A percentile compares a stretch with the other conserved stretches of the same genome.
Evolutionary conservation across 179 eudicot species (phyloP).

Genomic region (Beta lomatogona): DNA sequence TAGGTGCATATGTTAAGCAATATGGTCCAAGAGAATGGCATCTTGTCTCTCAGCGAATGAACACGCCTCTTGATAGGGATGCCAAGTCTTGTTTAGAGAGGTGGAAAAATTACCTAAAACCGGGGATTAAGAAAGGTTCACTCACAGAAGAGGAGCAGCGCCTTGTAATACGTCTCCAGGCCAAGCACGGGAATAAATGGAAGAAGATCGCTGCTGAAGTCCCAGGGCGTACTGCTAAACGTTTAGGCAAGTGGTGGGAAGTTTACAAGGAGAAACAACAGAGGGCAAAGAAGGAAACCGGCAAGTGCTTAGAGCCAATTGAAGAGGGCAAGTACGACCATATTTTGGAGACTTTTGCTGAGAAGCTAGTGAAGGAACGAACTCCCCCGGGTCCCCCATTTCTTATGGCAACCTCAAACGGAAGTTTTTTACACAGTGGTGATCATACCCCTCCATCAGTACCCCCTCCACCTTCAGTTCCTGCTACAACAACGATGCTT

Average conservation of each 20-base stretch:
- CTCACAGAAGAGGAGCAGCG: slow-evolving; percentile 63
- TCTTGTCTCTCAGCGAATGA: slow-evolving; percentile 71
- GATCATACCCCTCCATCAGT: slow-evolving; percentile 41
- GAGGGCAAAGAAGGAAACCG: slow-evolving; percentile 59
- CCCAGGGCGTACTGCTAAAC: slow-evolving; percentile 72
- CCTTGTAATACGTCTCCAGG: slow-evolving; percentile 63
- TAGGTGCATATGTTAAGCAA: slow-evolving; percentile 63
- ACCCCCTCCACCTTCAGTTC: slow-evolving; percentile 31
- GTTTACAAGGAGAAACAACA: slow-evolving; percentile 73
- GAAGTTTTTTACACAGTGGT: slow-evolving; percentile 39
- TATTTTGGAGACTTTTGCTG: slow-evolving; percentile 73
- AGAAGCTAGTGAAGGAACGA: slow-evolving; percentile 72
- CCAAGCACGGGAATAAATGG: slow-evolving; percentile 86
- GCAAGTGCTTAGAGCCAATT: slow-evolving; percentile 48
- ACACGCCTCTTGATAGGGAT: slow-evolving; percentile 56
- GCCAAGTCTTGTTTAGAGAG: slow-evolving; percentile 75
- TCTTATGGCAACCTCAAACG: slow-evolving; percentile 53
- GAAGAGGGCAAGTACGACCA: slow-evolving; percentile 71
- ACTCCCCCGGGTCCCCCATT: slow-evolving; percentile 13
- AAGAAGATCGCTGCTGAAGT: slow-evolving; percentile 80
- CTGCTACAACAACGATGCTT: slow-evolving; percentile 38
- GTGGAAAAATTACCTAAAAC: slow-evolving; percentile 80
- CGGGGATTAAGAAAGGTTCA: slow-evolving; percentile 76
- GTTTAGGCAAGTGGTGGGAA: slow-evolving; percentile 86
- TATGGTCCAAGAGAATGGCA: slow-evolving; percentile 76